Evolutionary conservation across 495 filamentous ascomycete species (phyloP).

Genomic region (Lasiosphaeris hirsuta): DNA sequence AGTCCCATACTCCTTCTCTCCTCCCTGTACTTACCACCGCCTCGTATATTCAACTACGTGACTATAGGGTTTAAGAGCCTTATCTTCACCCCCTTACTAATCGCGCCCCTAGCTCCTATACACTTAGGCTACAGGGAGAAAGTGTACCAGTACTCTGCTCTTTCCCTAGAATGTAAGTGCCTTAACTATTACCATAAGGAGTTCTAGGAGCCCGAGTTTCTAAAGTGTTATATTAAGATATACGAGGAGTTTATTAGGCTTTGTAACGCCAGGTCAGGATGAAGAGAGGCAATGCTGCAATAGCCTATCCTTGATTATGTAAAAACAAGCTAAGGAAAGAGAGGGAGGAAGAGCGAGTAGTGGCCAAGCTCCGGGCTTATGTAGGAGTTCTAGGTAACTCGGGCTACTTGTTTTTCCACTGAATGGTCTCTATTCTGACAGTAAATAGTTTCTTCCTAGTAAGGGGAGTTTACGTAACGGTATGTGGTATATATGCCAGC

Average conservation of each 20-base stretch:
- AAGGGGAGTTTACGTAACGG: no score
- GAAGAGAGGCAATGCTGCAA: no score
- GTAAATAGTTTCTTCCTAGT: no score
- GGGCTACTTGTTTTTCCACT: no score
- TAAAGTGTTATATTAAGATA: conserved; percentile 27
- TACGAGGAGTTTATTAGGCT: conserved; percentile 28
- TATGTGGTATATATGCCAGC: no score
- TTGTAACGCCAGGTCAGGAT: no score
- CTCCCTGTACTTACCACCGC: not conserved
- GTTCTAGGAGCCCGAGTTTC: conserved; percentile 28
- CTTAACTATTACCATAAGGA: conserved; percentile 29
- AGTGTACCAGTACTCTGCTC: conserved; percentile 21
- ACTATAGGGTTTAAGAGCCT: conserved; percentile 27
- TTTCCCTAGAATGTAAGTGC: conserved; percentile 26
- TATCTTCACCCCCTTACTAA: conserved; percentile 24
- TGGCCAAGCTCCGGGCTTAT: no score
- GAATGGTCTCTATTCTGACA: no score
- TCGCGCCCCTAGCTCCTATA: conserved; percentile 23
- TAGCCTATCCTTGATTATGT: no score
- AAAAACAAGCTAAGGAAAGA: no score
- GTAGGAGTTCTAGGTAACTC: no score
- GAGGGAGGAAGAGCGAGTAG: no score
- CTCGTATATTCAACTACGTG: not conserved
- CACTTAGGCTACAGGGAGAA: conserved; percentile 28
- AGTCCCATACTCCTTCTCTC: not conserved